These are phyloP conservation scores for Cladosporium sp. DNA, from an alignment of 2,329 filamentous ascomycete species.

Conservation along the genomic window DNA sequence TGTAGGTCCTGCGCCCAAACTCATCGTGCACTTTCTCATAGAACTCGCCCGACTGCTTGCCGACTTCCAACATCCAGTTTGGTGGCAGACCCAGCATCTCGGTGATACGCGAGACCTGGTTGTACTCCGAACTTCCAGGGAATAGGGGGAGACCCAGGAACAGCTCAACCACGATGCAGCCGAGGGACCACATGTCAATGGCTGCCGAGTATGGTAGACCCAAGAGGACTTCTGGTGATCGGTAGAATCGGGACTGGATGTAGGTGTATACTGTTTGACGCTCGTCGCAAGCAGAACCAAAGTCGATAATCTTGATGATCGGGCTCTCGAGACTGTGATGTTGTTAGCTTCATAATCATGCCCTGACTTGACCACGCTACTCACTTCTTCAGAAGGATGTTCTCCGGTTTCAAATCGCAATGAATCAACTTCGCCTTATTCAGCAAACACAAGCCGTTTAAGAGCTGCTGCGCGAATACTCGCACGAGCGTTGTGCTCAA, in stretches of 20 bases:
- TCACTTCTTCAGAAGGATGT: conserved; percentile 92
- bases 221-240: conserved; percentile 93
- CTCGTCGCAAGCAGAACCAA: conserved; percentile 96
- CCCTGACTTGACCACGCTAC: conserved; percentile 27
- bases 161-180: conserved; percentile 96
- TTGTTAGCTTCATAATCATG: conserved; percentile 16
- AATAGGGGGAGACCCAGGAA: conserved; percentile 94
- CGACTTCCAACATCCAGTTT: conserved; percentile 99
- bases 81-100: conserved; percentile 97
- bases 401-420: conserved; percentile 97
- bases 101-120: conserved; percentile 93
- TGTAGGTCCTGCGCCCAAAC: conserved; percentile 85
- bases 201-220: conserved; percentile 96
- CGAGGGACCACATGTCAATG: conserved; percentile 99
- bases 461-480: conserved; percentile 93
- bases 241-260: conserved; percentile 97
- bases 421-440: conserved; percentile 98
- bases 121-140: conserved; percentile 97
- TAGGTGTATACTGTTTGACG: conserved; percentile 98
- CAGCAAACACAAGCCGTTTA: conserved; percentile 86
- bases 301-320: conserved; percentile 99
- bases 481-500: conserved; percentile 94
- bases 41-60: conserved; percentile 95
- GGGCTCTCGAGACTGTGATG: conserved; percentile 77
- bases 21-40: conserved; percentile 93